A percentile compares a stretch with the other conserved stretches of the same genome.
Evolutionary conservation across 176 grass and related monocot genomes (phyloP).

Genomic region (Eragrostis nindensis): DNA sequence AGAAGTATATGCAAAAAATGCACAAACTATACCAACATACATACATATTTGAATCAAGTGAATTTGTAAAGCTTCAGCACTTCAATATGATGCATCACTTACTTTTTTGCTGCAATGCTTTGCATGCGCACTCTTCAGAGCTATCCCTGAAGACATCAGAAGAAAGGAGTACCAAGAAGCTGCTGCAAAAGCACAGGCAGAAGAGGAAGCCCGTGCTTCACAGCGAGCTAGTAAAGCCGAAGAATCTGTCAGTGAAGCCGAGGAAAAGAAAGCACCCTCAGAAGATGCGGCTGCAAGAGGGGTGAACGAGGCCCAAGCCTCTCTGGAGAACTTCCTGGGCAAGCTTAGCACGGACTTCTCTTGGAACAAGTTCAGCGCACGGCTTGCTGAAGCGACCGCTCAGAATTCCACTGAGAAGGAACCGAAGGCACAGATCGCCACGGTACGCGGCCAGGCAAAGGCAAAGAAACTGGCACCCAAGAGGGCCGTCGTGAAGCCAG

Average conservation of each 20-base stretch:
- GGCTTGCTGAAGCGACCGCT: constrained; percentile 39
- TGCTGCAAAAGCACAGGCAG: constrained; percentile 64
- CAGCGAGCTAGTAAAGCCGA: constrained; percentile 50
- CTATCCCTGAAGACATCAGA: constrained; percentile 86
- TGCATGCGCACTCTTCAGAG: constrained; percentile 36
- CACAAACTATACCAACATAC: background rate
- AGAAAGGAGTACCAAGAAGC: constrained; percentile 77
- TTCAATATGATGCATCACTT: background rate
- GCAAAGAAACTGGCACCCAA: constrained; percentile 76
- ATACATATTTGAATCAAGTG: background rate
- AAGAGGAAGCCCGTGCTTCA: constrained; percentile 56
- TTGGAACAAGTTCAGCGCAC: constrained; percentile 78
- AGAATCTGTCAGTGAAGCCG: constrained; percentile 43
- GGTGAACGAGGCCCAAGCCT: constrained; percentile 39
- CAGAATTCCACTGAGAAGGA: constrained; percentile 45
- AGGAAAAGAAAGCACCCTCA: constrained; percentile 17
- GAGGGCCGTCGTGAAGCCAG: constrained; percentile 76
- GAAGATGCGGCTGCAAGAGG: constrained; percentile 22
- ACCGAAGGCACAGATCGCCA: constrained; percentile 73
- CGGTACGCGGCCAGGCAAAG: constrained; percentile 74
- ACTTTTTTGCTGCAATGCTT: background rate
- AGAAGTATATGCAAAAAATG: background rate
- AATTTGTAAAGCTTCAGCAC: background rate
- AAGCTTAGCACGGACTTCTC: constrained; percentile 58
- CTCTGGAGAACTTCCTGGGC: constrained; percentile 59